Percentiles rank a stretch among this genome's conserved stretches.
Evolutionary conservation across 2,329 filamentous ascomycete species (phyloP).

Genomic region (Neopestalotiopsis sp.): DNA sequence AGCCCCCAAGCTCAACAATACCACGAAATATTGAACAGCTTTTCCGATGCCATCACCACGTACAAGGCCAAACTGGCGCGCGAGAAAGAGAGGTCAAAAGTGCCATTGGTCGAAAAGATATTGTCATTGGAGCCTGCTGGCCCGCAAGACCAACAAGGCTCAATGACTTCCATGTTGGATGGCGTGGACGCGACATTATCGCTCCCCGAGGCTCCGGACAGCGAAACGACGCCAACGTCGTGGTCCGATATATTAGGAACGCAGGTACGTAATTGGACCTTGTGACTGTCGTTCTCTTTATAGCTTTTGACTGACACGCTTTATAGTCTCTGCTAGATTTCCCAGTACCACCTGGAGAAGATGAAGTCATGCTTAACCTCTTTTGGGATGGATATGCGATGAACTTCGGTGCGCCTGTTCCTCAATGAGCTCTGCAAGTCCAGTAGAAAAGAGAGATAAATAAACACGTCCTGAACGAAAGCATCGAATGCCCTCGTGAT

Average conservation of each 20-base stretch:
- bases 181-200: background rate
- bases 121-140: background rate
- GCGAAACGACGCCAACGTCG: background rate
- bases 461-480: too few species aligned
- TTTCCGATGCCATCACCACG: conserved; percentile 49
- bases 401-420: conserved; percentile 8
- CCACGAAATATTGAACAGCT: conserved; percentile 55
- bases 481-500: too few species aligned
- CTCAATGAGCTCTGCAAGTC: background rate
- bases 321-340: background rate
- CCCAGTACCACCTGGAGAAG: conserved; percentile 7
- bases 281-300: background rate
- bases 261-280: background rate
- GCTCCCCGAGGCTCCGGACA: background rate
- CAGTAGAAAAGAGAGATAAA: too few species aligned
- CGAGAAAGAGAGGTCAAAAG: conserved; percentile 7
- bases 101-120: conserved; percentile 7
- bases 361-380: conserved; percentile 13
- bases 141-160: background rate
- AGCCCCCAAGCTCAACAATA: conserved; percentile 64
- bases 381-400: conserved; percentile 15
- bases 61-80: conserved; percentile 33
- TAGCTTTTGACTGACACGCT: background rate
- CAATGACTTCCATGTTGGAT: background rate
- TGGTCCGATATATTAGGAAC: conserved; percentile 10